phyloP scores from a whole-genome alignment of 2,329 filamentous ascomycete genomes.

The Pseudogymnoascus sp. region DNA sequence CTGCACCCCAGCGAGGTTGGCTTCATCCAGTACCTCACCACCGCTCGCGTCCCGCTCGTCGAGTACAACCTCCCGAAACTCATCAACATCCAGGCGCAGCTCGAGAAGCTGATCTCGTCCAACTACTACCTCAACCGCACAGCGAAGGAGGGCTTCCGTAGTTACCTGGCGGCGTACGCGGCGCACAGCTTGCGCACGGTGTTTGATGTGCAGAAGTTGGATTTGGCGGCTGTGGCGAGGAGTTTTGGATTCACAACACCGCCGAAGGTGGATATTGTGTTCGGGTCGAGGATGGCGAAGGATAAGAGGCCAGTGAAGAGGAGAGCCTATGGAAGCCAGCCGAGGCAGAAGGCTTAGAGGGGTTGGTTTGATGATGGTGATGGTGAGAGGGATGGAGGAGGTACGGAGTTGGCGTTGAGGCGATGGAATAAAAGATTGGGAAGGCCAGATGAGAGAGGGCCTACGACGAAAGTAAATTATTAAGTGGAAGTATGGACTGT shows the following conservation, averaged over 20 bases:
- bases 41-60: conserved; percentile 83
- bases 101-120: conserved; percentile 87
- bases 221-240: conserved; percentile 76
- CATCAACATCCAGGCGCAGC: conserved; percentile 77
- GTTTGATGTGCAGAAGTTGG: conserved; percentile 75
- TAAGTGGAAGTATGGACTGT: neutral
- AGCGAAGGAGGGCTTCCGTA: conserved; percentile 69
- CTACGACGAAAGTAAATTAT: neutral
- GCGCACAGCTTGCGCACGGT: conserved; percentile 75
- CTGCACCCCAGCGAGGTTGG: conserved; percentile 86
- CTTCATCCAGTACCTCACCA: conserved; percentile 85
- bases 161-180: conserved; percentile 91
- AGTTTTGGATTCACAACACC: conserved; percentile 72
- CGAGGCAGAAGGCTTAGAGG: conserved; percentile 42
- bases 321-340: conserved; percentile 70
- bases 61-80: conserved; percentile 98
- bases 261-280: conserved; percentile 68
- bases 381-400: neutral
- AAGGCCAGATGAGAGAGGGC: neutral
- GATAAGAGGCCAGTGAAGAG: conserved; percentile 61
- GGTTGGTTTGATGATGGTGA: conserved; percentile 31
- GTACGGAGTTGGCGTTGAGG: conserved; percentile 19
- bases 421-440: neutral
- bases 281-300: conserved; percentile 67
- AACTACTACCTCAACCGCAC: conserved; percentile 97